Percentiles rank a stretch among this genome's conserved stretches.
Evolutionary conservation across 2,329 filamentous ascomycete species (phyloP).

Genomic region (Colletotrichum siamense): DNA sequence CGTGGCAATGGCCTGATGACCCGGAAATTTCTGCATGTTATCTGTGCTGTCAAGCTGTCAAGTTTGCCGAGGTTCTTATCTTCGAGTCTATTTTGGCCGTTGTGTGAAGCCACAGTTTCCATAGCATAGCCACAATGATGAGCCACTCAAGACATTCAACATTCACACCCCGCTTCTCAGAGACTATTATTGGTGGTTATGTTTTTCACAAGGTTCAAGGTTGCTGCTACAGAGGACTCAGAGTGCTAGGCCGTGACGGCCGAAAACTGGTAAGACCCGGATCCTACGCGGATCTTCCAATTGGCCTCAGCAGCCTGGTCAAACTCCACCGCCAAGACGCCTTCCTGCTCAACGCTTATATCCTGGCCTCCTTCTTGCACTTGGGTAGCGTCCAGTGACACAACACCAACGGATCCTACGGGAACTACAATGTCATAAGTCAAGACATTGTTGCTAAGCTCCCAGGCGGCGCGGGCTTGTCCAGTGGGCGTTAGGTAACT

Average conservation of each 20-base stretch:
- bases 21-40: neutral
- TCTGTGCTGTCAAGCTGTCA: neutral
- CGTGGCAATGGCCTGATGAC: neutral
- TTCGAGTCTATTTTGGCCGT: neutral
- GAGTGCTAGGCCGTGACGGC: no score
- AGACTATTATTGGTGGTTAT: no score
- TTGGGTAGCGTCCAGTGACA: neutral
- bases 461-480: neutral
- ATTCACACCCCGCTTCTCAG: no score
- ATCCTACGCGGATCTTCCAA: neutral
- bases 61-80: neutral
- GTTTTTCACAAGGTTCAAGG: no score
- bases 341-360: neutral
- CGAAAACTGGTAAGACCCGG: neutral
- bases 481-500: neutral
- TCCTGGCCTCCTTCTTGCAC: neutral
- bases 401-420: neutral
- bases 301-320: neutral
- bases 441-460: rapidly evolving
- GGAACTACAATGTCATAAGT: neutral
- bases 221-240: no score
- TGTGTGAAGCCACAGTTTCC: neutral
- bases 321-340: neutral
- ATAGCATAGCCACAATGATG: neutral
- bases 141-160: neutral